Evolutionary conservation across 2,329 filamentous ascomycete species (phyloP).

Genomic region (Didymosphaeria variabile): DNA sequence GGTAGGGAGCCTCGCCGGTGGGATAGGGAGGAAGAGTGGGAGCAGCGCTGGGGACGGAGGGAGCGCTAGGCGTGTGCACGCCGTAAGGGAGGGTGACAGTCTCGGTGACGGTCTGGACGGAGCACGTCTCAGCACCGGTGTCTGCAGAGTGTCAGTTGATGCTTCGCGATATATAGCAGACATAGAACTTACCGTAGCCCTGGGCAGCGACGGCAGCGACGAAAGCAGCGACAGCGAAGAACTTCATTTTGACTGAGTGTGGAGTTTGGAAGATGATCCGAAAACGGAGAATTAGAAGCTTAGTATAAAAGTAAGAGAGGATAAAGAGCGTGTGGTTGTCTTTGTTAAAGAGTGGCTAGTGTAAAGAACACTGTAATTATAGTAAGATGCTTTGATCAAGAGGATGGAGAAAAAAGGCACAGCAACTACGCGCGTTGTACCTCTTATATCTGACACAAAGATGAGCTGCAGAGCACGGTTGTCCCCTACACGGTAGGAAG

Average conservation of each 20-base stretch:
- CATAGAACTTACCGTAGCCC: conserved; percentile 21
- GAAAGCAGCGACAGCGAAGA: conserved; percentile 40
- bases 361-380: conserved; percentile 33
- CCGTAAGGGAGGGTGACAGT: conserved; percentile 28
- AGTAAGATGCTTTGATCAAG: conserved; percentile 16
- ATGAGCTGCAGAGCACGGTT: conserved; percentile 10
- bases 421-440: conserved; percentile 12
- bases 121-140: conserved; percentile 30
- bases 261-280: conserved; percentile 20
- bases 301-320: conserved; percentile 24
- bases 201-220: conserved; percentile 36
- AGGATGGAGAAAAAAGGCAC: conserved; percentile 25
- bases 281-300: conserved; percentile 16
- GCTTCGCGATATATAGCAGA: not conserved
- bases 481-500: not conserved
- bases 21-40: conserved; percentile 40
- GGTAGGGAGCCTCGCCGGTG: conserved; percentile 20
- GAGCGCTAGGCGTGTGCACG: conserved; percentile 35
- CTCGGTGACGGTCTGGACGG: conserved; percentile 41
- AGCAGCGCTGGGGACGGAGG: conserved; percentile 24
- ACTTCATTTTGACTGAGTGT: conserved; percentile 37
- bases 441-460: conserved; percentile 26
- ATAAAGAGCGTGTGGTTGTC: conserved; percentile 21
- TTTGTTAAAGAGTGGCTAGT: conserved; percentile 41
- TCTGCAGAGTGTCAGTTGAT: conserved; percentile 18